Base-by-base conservation (phyloP, 73 alveolate genomes). In the Urostyla sp. region DNA sequence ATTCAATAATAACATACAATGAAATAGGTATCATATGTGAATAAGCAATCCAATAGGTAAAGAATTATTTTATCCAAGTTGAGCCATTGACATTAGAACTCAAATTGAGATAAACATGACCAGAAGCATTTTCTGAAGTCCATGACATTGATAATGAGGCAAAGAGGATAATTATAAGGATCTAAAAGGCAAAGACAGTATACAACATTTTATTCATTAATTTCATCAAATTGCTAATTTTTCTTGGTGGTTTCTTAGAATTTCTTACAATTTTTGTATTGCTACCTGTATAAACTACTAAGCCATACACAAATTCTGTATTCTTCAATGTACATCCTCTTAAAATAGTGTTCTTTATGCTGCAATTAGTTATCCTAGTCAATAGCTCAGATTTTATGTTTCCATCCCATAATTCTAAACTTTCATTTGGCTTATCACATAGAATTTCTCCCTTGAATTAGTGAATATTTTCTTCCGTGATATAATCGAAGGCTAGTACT, bases 221-320 rank as follows among this genome's bases (percentile, higher is more conserved):
- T 36, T 52, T 72, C 92, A 81, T 94, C 67, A 85, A 56, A 56
- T 84, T 69, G 60, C 80, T 80, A 50, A 80, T 46, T 61, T 79
- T 76, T 30, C 56, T 78, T 69, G 88, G 94, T 27, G 94, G 85
- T 80, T 87, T 87, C 84, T 90, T 91, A 32, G 96, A 88, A 86
- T 96, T 94, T 90, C 78, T 86, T 96, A 94, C 88, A 55, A 94
- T 94, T 87, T 96, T 96, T 21, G 98, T 91, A 49, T 96, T 96
- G 90, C 82, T 90, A 4, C 99, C 99, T 35, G 95, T 87, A 72
- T 96, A 93, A 4, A 96, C 84, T 8, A 90, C 96, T 26, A 96
- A 52, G n/a, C 98, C 99, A 57, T 74, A 72, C 30, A 84, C 81
- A 75, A 50, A 90, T 5, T 93, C 94, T 60, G 95, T 94, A 89